Conservation (phyloP, 176 grass and related monocot genomes). For the bread wheat (Triticum aestivum) region IWGSC_CS_RefSeq_v2.1 NC_057798.1:83151311-83151810, state of each 20-base stretch:
- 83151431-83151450: neutral
- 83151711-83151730: constrained; percentile 33
- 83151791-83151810: neutral
- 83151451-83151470: neutral
- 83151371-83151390: neutral
- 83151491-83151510: neutral
- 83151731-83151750: constrained; percentile 21
- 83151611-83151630: neutral
- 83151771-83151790: neutral
- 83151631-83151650: neutral
- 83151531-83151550: neutral
- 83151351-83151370: constrained; percentile 15
- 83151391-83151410: neutral
- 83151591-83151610: neutral
- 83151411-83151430: neutral
- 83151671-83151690: neutral
- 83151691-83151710: constrained; percentile 24
- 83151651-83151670: neutral
- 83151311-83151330: constrained; percentile 45
- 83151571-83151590: neutral
- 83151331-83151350: constrained; percentile 46
- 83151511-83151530: neutral
- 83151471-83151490: neutral
- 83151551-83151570: neutral
- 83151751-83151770: constrained; percentile 5